Base-by-base conservation (phyloP, 2,329 filamentous ascomycete species). In the Karstenula rhodostoma region DNA sequence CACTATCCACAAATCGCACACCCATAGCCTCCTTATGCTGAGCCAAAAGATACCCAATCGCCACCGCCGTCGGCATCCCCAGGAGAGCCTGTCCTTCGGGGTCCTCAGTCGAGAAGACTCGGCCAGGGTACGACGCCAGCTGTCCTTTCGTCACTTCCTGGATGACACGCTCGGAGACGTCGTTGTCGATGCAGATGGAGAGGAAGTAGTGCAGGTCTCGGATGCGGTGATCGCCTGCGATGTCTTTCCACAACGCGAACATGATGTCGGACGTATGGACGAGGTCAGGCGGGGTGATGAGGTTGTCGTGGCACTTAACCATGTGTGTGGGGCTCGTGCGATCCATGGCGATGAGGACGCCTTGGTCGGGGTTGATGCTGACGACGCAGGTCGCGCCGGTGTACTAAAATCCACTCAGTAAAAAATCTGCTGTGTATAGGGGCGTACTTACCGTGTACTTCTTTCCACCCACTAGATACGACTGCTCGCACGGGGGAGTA, bases 41-140 rank as follows among this genome's bases (percentile, higher is more conserved):
- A 3, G 23, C 22, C 35, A 53, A 33, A 7, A 53, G 13, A n/a
- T 42, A 53, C 50, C 19, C 35, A 10, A 53, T 33, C 22, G 29
- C 50, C 15, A 33, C 33, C n/a, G 33, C 50, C 9, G 27, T 42
- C 15, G 49, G 49, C 35, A 35, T 43, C 23, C 50, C 50, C 35
- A 53, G 23, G 13, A 53, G 35, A 19, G 50, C 35, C 37, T 40
- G 15, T 10, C 50, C 35, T 22, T 51, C 48, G 15, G 3, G 17
- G 17, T 40, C 15, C 15, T n/a, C n/a, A 15, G 17, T 19, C 37
- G 37, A 40, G 37, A 40, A 40, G 2, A n/a, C 17, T 1, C n/a
- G 15, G n/a, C 17, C 37, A n/a, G 17, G 37, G 15, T 40, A 40
- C 7, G 7, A 40, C 12, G 12, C 1, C 13, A 40, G 12, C 13